phyloP scores from a whole-genome alignment of 2,329 filamentous ascomycete species.

The Alternaria ethzedia region DNA sequence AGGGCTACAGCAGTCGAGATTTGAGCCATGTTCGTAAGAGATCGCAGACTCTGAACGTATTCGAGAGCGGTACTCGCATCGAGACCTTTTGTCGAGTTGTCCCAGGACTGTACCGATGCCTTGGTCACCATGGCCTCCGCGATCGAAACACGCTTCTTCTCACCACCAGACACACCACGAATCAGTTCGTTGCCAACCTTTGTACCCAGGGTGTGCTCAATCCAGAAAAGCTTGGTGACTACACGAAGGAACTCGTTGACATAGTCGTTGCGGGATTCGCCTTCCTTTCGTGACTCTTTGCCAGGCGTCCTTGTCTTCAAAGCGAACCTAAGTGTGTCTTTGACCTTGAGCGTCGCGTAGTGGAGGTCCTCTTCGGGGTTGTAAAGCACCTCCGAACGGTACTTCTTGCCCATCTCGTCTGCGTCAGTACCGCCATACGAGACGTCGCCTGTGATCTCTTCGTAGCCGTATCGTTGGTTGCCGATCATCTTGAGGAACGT shows the following conservation, averaged over 20 bases:
- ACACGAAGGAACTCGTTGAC: conserved; percentile 68
- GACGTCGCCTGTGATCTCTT: conserved; percentile 62
- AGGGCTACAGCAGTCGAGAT: conserved; percentile 71
- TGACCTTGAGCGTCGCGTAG: conserved; percentile 78
- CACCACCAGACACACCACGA: conserved; percentile 63
- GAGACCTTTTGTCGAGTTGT: conserved; percentile 73
- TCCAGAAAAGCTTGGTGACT: conserved; percentile 73
- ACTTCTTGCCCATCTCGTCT: conserved; percentile 61
- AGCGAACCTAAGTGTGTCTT: conserved; percentile 76
- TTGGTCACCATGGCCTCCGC: conserved; percentile 57
- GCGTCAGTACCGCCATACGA: conserved; percentile 63
- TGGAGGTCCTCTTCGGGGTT: conserved; percentile 80
- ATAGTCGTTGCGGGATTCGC: conserved; percentile 67
- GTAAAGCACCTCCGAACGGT: conserved; percentile 71
- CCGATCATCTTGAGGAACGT: conserved; percentile 73
- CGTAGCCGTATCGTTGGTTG: conserved; percentile 67
- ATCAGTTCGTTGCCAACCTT: conserved; percentile 78
- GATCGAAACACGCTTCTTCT: conserved; percentile 58
- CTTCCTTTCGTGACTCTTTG: conserved; percentile 64
- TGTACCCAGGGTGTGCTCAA: conserved; percentile 74
- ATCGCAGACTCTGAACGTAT: conserved; percentile 71
- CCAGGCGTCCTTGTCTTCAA: conserved; percentile 71
- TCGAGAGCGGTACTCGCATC: conserved; percentile 76
- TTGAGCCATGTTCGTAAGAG: conserved; percentile 68
- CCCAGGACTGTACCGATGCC: conserved; percentile 49